A percentile compares a stretch with the other conserved stretches of the same genome.
Conservation (phyloP, 306 rosid species). For the Corylus americana region DNA sequence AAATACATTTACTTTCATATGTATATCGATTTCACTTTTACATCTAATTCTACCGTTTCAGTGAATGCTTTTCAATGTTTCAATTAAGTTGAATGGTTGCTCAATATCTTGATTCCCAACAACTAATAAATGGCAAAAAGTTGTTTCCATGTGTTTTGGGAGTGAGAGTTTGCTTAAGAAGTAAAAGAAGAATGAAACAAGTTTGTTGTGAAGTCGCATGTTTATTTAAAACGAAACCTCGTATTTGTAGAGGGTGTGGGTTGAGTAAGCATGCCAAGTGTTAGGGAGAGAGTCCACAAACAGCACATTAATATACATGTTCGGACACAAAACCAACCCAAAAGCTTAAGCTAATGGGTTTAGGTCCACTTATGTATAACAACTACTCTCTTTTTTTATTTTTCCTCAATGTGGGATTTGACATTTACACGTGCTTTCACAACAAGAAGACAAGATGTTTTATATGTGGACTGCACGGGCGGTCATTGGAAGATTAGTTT, state of each 20-base stretch:
- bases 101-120: not conserved
- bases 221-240: not conserved
- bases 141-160: not conserved
- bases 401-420: too few species aligned
- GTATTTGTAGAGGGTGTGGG: not conserved
- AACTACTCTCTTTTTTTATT: too few species aligned
- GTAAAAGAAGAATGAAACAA: not conserved
- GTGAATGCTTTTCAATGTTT: not conserved
- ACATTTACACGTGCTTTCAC: too few species aligned
- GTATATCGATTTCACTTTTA: too few species aligned
- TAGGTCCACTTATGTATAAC: too few species aligned
- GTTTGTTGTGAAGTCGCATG: not conserved
- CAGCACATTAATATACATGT: too few species aligned
- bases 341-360: too few species aligned
- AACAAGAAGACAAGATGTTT: not conserved
- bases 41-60: not conserved
- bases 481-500: not conserved
- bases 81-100: not conserved
- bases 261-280: not conserved
- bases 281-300: too few species aligned
- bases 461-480: not conserved
- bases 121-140: not conserved
- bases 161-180: not conserved
- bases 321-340: too few species aligned
- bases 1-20: too few species aligned